Base-by-base conservation (phyloP, 2,329 filamentous ascomycete genomes). In the Colletotrichum lentis region DNA sequence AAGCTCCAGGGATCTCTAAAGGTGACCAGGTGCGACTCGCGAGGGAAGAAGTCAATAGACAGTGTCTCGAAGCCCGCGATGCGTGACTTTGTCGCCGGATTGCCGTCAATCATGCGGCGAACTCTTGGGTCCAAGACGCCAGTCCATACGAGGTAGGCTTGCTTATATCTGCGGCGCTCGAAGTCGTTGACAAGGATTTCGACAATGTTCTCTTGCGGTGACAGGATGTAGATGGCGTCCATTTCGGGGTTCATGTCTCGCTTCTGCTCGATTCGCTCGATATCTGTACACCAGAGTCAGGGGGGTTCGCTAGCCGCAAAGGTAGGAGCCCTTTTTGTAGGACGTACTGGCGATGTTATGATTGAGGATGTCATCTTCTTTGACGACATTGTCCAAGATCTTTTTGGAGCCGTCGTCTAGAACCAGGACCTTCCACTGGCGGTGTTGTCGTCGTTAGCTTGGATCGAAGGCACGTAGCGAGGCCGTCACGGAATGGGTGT, bases 1-100 rank as follows among this genome's bases (percentile, higher is more conserved):
- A 99, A 99, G 80, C 95, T 98, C 90, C 91, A 97, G 1, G 96
- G 95, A 76, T 99, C 95, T 76, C 92, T 86, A 75, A 99, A 97
- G 0, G 93, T 97, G 73, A 97, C 84, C 47, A 99, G 82, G 74
- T 96, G 92, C 7, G 94, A 96, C 81, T 99, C 96, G 75, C 93
- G 88, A 6, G 96, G 94, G 76, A 89, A 95, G 78, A 91, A 99
- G 78, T 97, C 92, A 77, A 97, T 87, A 61, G 94, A 92, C 63
- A 98, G 83, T 5, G 94, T 92, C 68, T 91, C 89, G 76, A 94
- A 94, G 62, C 90, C 88, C n/a, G 88, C 89, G 70, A 97, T 92
- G 74, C 91, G 88, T 72, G 93, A 88, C 70, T 90, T 86, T 39
- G 90, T 88, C 70, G 86, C 84, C 52, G 86, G 85, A 52, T 89